These are phyloP conservation scores for Cordyceps fumosorosea DNA, from an alignment of 2,329 filamentous ascomycete species.

Conservation along the genomic window DNA sequence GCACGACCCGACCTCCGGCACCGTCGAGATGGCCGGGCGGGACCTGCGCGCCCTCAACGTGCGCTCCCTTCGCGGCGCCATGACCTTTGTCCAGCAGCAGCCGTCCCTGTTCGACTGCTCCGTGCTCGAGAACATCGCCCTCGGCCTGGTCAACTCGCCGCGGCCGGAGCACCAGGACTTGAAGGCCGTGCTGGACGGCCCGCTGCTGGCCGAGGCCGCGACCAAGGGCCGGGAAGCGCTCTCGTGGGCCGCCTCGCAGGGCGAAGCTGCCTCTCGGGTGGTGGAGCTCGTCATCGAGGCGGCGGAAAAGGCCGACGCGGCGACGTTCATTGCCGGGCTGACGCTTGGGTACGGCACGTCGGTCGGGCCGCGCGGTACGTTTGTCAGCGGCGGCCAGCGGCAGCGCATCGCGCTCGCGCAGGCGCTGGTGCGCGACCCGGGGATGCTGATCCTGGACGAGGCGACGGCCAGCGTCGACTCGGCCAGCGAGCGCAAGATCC, in stretches of 20 bases:
- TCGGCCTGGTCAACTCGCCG: conserved; percentile 32
- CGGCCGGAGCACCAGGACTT: conserved; percentile 24
- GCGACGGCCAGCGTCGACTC: conserved; percentile 47
- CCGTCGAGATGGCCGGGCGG: conserved; percentile 29
- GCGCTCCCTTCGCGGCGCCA: conserved; percentile 23
- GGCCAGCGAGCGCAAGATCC: conserved; percentile 40
- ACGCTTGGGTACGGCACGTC: conserved; percentile 41
- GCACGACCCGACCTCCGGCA: conserved; percentile 37
- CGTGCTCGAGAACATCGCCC: conserved; percentile 37
- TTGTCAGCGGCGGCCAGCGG: conserved; percentile 46
- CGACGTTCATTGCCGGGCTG: conserved; percentile 40
- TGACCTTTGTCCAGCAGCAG: conserved; percentile 29
- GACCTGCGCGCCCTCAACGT: conserved; percentile 31
- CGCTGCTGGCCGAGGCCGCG: conserved; percentile 38
- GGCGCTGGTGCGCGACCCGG: conserved; percentile 42
- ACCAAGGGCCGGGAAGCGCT: conserved; percentile 21
- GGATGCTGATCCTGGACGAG: conserved; percentile 45
- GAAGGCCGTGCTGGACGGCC: conserved; percentile 32
- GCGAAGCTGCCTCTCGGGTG: conserved; percentile 32
- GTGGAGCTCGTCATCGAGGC: conserved; percentile 38
- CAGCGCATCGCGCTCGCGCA: conserved; percentile 46
- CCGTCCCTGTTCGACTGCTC: conserved; percentile 28
- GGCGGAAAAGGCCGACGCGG: conserved; percentile 48
- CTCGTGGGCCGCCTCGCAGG: conserved; percentile 16
- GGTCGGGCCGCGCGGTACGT: conserved; percentile 39